Evolutionary conservation across 2,329 filamentous ascomycete genomes (phyloP).

Genomic region (Hortaea werneckii): DNA sequence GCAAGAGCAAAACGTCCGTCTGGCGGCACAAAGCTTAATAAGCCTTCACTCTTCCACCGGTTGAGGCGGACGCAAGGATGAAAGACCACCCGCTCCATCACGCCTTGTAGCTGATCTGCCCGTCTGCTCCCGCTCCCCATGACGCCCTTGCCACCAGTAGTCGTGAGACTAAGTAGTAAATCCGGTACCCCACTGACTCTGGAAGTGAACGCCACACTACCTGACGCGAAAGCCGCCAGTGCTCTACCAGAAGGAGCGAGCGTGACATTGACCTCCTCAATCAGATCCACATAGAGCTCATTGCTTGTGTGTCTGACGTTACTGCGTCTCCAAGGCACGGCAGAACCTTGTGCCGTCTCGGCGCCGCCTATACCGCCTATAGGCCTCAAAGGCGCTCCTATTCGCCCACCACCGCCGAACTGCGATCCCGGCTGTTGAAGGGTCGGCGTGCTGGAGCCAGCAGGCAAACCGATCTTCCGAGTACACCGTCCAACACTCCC

Average conservation of each 20-base stretch:
- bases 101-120: slow-evolving; percentile 27
- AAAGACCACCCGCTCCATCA: slow-evolving; percentile 84
- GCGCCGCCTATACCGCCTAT: slow-evolving; percentile 8
- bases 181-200: slow-evolving; percentile 94
- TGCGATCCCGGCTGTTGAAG: slow-evolving; percentile 5
- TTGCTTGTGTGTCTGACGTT: slow-evolving; percentile 95
- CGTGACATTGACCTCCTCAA: slow-evolving; percentile 80
- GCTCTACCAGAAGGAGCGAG: slow-evolving; percentile 83
- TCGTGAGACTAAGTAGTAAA: slow-evolving; percentile 68
- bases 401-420: background rate
- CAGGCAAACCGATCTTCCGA: slow-evolving; percentile 74
- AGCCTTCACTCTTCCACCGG: slow-evolving; percentile 80
- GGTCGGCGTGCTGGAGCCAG: slow-evolving; percentile 13
- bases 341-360: slow-evolving; percentile 27
- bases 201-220: slow-evolving; percentile 86
- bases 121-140: slow-evolving; percentile 38
- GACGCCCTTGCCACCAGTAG: slow-evolving; percentile 70
- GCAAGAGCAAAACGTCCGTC: slow-evolving; percentile 90
- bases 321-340: slow-evolving; percentile 78
- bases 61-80: slow-evolving; percentile 88
- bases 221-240: slow-evolving; percentile 76
- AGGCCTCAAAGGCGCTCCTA: slow-evolving; percentile 1
- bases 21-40: slow-evolving; percentile 91
- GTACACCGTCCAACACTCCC: slow-evolving; percentile 75
- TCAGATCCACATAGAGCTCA: slow-evolving; percentile 90